Base-by-base conservation (phyloP, 768 basidiomycete genomes). In the Termitomyces sp. region DNA sequence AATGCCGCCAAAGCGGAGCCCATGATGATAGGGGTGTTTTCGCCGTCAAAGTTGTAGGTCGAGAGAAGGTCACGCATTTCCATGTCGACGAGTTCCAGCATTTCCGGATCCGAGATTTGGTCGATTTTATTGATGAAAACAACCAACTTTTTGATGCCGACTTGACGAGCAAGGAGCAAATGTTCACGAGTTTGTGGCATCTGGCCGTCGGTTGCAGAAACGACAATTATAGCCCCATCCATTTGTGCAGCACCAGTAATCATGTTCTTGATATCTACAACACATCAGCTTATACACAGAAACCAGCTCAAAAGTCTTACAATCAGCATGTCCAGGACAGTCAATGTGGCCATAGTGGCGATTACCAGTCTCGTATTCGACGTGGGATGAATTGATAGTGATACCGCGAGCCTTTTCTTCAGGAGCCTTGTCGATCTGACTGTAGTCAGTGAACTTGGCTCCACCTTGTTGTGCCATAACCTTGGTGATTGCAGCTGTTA, bases 81-180 rank as follows among this genome's bases (percentile, higher is more conserved):
- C 95, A 99, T 98, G 66, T 99, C 97, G 60, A 99, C 97, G 59
- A 99, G 88, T 77, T 97, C 94, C 57, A 98, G 78, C 94, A 99
- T 98, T 80, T 99, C 97, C 6, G 88, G 85, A 81, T 99, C 97
- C 60, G 88, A 84, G 58, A 98, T 90, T 78, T 88, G 85, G 76
- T 99, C 97, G 60, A 99, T 87, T 77, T 99, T 99, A 89, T 99
- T 99, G 74, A 99, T 94, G 80, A 97, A 99, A 63, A 99, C 97
- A 58, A 98, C 94, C 38, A 99, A 85, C 73, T 88, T 90, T 77
- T 95, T 94, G 70, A 99, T 90, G 63, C 97, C 97, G 63, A 98
- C 95, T 77, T 99, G 97, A 68, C 94, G 92, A 65, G 96, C 96
- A 49, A 99, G 86, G 54, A 99, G 88, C 61, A 99, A 76, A 76